Base-by-base conservation (phyloP, 805 yeast genomes). In the Dipodascus albidus region DNA sequence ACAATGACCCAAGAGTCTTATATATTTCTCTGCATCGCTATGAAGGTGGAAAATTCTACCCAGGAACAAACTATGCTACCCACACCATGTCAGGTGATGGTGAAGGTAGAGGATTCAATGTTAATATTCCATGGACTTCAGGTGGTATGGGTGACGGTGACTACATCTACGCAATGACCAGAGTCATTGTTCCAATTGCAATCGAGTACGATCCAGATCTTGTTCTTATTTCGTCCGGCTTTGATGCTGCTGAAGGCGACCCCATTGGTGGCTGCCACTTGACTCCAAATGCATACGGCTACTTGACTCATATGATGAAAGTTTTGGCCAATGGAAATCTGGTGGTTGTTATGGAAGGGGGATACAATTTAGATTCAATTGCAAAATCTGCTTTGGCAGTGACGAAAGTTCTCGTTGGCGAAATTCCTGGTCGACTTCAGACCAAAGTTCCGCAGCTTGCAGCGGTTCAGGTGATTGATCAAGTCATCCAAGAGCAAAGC, bases 171-270 rank as follows among this genome's bases (percentile, higher is more conserved):
- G 97, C 98, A 0, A 90, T 93, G 68, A 79, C 82, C 59, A 82
- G 81, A 62, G 82, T 91, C 17, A 78, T 93, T 11, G 78, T 93
- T 79, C 99, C 99, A 0, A 80, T 89, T 50, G 84, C 93, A 53
- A 70, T 81, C 54, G 99, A 93, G 66, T 93, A 84, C 62, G 82
- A 83, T 63, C 97, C 99, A 0, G 99, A 93, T 70, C 74, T 93
- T 58, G 91, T 90, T 2, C 87, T 93, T 35, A 82, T 93, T 31
- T 87, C 96, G 19, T 83, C 98, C 0, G 99, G 99, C 0, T 93
- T 93, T 62, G 99, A 93, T 70, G 99, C 99, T 20, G 99, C 99
- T 1, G 96, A 87, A 62, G 98, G 98, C 55, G 99, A 93, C 68
- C 83, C 88, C 55, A 87, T 93, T 58, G 99, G 99, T 9, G 96